Percentiles rank a stretch among this genome's conserved stretches.
Evolutionary conservation across 768 basidiomycete genomes (phyloP).

Genomic region (Harrya chromipes): DNA sequence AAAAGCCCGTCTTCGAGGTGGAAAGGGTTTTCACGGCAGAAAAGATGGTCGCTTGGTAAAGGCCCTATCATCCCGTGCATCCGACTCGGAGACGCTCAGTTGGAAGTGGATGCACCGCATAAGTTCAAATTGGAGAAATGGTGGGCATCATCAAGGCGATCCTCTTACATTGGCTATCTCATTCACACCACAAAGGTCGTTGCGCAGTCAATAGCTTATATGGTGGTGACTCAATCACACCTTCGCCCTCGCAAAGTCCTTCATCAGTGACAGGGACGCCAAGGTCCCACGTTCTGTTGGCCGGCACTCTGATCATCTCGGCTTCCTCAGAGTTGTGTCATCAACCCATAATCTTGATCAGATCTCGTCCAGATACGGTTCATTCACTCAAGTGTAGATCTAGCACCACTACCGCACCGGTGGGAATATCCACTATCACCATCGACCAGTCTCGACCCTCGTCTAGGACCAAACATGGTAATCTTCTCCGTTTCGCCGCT

Average conservation of each 20-base stretch:
- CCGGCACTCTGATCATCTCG: constrained; percentile 57
- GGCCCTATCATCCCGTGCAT: constrained; percentile 53
- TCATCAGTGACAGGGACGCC: neutral
- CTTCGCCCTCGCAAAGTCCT: constrained; percentile 1
- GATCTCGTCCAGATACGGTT: constrained; percentile 21
- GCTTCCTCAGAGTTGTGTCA: constrained; percentile 42
- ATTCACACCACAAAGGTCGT: constrained; percentile 49
- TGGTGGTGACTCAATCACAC: constrained; percentile 2
- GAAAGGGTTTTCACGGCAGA: constrained; percentile 55
- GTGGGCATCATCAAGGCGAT: constrained; percentile 37
- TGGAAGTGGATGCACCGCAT: constrained; percentile 91
- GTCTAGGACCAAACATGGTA: constrained; percentile 28
- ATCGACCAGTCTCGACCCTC: constrained; percentile 70
- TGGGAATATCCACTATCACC: constrained; percentile 60
- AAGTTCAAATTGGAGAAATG: constrained; percentile 78
- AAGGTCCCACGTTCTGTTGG: constrained; percentile 48
- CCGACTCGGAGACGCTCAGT: constrained; percentile 36
- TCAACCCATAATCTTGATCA: constrained; percentile 21
- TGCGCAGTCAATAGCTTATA: constrained; percentile 46
- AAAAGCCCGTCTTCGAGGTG: constrained; percentile 63
- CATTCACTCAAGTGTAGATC: constrained; percentile 47
- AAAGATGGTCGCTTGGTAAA: constrained; percentile 57
- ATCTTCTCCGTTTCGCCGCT: constrained; percentile 45
- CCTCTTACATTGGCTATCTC: constrained; percentile 16
- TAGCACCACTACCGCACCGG: constrained; percentile 25